Base-by-base conservation (phyloP, 2,329 filamentous ascomycete species). In the Xylaria digitata region DNA sequence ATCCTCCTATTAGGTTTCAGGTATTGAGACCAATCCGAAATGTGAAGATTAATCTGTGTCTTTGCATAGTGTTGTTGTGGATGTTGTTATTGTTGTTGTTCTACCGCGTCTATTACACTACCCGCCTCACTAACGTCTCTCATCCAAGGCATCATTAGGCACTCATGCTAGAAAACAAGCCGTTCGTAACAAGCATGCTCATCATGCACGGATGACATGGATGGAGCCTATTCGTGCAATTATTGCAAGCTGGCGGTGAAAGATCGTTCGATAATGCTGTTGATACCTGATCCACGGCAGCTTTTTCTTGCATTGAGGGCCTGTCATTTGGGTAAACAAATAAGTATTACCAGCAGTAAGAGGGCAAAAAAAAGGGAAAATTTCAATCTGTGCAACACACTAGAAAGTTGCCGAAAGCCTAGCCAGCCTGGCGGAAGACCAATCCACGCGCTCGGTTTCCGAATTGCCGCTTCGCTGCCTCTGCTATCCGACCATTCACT, bases 191-290 rank as follows among this genome's bases (percentile, higher is more conserved):
- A 34, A 32, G 37, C 34, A 61, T 50, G 45, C 23, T 58, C 34
- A 49, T 40, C 40, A 66, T 66, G 63, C 58, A 61, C 37, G 45
- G 32, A 57, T 66, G 63, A 57, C 63, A 61, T 57, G 63, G 52
- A 59, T 52, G 21, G 42, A 42, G 57, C 37, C 58, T 19, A 66
- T 57, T 61, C 57, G 63, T 48, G 45, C 57, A 52, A 46, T 30
- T 32, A 21, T 40, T 32, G 37, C 53, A 23, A 19, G 58, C 46
- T 57, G 21, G 37, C 58, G 34, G 43, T 59, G 63, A 40, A 26
- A 50, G 11, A 61, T 66, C 52, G 37, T 66, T 66, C 63, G 57
- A 66, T 66, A 53, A 30, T 57, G 45, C 26, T 26, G 17, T 37
- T 32, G 17, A 37, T 50, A 46, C 45, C 45, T 61, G 37, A 30